Evolutionary conservation across 2,329 filamentous ascomycete species (phyloP).

Genomic region (Chaetomiaceae sp.): DNA sequence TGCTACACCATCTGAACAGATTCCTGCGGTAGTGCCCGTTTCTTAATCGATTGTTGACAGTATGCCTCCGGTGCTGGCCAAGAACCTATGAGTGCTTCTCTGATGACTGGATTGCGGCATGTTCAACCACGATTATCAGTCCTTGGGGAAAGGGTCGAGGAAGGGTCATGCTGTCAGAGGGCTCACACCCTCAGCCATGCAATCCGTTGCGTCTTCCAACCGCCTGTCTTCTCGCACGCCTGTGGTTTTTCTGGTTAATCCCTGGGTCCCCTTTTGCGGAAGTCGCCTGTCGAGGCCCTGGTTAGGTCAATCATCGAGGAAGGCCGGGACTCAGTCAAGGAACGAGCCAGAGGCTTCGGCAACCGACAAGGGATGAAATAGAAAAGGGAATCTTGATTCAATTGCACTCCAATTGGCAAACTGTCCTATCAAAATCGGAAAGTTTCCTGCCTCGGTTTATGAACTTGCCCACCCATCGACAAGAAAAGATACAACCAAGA

Average conservation of each 20-base stretch:
- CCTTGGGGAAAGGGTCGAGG: not conserved
- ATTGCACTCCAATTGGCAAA: slow-evolving; percentile 23
- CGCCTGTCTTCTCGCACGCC: not conserved
- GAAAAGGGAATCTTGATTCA: slow-evolving; percentile 18
- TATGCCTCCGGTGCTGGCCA: no score
- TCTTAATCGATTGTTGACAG: no score
- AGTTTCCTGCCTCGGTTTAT: slow-evolving; percentile 30
- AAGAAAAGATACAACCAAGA: slow-evolving; percentile 28
- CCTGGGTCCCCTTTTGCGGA: not conserved
- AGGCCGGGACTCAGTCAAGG: not conserved
- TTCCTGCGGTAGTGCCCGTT: no score
- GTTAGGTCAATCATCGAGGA: no score
- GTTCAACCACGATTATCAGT: no score
- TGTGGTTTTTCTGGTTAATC: no score
- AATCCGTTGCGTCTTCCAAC: not conserved
- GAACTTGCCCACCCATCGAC: slow-evolving; percentile 15
- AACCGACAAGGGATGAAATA: not conserved
- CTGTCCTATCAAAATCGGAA: slow-evolving; percentile 43
- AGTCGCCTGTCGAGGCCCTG: no score
- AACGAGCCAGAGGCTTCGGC: not conserved
- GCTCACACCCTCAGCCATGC: not conserved
- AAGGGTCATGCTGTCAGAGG: not conserved
- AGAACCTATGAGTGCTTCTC: no score
- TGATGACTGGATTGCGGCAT: no score
- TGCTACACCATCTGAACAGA: no score